A percentile compares a stretch with the other conserved stretches of the same genome.
phyloP scores from a whole-genome alignment of 2,329 filamentous ascomycete species.

The Xylariaceae sp. region DNA sequence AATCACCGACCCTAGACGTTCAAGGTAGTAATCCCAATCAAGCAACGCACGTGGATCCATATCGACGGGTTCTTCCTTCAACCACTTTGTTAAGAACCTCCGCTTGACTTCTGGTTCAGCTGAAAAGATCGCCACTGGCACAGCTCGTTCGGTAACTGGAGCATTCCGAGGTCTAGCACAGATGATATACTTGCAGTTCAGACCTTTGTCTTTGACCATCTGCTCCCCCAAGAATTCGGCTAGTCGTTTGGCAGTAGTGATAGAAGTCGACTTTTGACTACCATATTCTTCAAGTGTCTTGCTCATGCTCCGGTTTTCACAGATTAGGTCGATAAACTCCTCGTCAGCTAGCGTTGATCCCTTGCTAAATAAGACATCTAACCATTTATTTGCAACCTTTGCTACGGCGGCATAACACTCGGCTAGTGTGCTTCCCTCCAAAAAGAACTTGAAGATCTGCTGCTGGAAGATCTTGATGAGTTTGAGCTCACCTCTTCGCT shows the following conservation, averaged over 20 bases:
- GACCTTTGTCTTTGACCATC: slow-evolving; percentile 98
- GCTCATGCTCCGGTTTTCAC: slow-evolving; percentile 96
- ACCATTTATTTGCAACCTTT: slow-evolving; percentile 93
- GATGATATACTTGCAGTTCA: slow-evolving; percentile 99
- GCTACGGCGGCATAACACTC: slow-evolving; percentile 93
- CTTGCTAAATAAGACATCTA: slow-evolving; percentile 90
- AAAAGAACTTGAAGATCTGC: slow-evolving; percentile 99
- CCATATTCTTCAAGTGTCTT: slow-evolving; percentile 98
- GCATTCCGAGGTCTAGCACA: slow-evolving; percentile 84
- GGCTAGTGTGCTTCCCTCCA: slow-evolving; percentile 84
- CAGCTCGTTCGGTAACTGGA: slow-evolving; percentile 90
- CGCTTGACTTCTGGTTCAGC: slow-evolving; percentile 88
- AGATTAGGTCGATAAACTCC: slow-evolving; percentile 99
- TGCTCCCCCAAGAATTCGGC: slow-evolving; percentile 97
- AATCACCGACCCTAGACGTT: slow-evolving; percentile 94
- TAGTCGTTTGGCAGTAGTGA: slow-evolving; percentile 92
- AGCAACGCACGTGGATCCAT: slow-evolving; percentile 89
- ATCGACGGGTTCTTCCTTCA: slow-evolving; percentile 88
- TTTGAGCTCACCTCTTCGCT: slow-evolving; percentile 95
- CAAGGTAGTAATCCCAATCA: slow-evolving; percentile 97
- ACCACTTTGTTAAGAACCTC: slow-evolving; percentile 90
- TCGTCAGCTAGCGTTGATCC: slow-evolving; percentile 92
- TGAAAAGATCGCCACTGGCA: slow-evolving; percentile 97
- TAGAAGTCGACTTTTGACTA: slow-evolving; percentile 95
- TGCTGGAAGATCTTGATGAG: slow-evolving; percentile 99